phyloP scores from a whole-genome alignment of 352 stramenopile genomes.

The Peronosclerospora sorghi region DNA sequence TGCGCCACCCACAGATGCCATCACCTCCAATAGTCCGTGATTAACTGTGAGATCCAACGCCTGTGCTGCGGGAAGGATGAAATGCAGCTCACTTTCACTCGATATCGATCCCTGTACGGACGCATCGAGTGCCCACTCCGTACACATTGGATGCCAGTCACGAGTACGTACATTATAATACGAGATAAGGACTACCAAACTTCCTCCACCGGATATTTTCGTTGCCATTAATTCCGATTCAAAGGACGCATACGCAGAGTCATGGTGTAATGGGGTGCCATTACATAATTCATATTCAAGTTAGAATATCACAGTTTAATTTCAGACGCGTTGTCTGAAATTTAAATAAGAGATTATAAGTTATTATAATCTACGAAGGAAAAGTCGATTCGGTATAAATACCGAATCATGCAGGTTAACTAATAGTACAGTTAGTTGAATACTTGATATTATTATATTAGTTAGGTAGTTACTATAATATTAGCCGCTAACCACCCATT shows the following conservation, averaged over 20 bases:
- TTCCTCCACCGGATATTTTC: slow-evolving; percentile 54
- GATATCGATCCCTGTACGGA: slow-evolving; percentile 44
- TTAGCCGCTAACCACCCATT: too few relatives aligned
- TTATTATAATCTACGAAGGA: too few relatives aligned
- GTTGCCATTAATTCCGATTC: slow-evolving; percentile 18
- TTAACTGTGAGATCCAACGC: slow-evolving; percentile 67
- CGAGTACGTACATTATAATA: slow-evolving; percentile 80
- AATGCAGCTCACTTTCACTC: slow-evolving; percentile 49
- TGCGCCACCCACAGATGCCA: slow-evolving; percentile 61
- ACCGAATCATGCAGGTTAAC: too few relatives aligned
- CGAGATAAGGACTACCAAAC: slow-evolving; percentile 46
- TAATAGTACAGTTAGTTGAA: too few relatives aligned
- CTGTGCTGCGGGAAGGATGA: slow-evolving; percentile 61
- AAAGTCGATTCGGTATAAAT: too few relatives aligned
- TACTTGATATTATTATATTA: too few relatives aligned
- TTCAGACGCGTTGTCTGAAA: too few relatives aligned
- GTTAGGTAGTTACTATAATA: too few relatives aligned
- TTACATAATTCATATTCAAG: too few relatives aligned
- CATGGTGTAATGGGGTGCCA: too few relatives aligned
- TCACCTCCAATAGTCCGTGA: slow-evolving; percentile 63
- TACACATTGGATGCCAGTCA: slow-evolving; percentile 73
- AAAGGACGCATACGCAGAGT: slow-evolving; percentile 12
- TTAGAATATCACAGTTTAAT: too few relatives aligned
- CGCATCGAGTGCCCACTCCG: slow-evolving; percentile 59
- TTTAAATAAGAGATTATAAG: too few relatives aligned